Base-by-base conservation (phyloP, 31 red algal species). In the Porphyra umbilicalis region DNA sequence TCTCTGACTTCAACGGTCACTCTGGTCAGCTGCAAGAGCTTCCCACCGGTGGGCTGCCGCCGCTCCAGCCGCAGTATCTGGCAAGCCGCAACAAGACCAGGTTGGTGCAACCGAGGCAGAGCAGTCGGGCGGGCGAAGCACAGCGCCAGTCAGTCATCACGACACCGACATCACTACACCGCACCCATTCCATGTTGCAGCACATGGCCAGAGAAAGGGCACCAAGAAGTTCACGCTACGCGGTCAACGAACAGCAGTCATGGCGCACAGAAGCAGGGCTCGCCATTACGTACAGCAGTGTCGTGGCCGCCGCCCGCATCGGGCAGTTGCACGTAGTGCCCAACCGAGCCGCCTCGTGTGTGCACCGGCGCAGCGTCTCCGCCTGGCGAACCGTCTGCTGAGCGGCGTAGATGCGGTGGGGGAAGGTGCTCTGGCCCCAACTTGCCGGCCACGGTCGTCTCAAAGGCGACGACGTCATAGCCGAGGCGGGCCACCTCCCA, bases 401-500 rank as follows among this genome's bases (percentile, higher is more conserved):
- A 71, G 57, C 57, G 57, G 6, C 57, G 57, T 25, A 71, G 57
- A 7, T 71, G 57, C 30, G 57, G 57, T 29, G 57, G 57, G 57
- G 57, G 57, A 18, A 71, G 30, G 20, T 71, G 57, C 20, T 71
- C 57, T 4, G 57, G 57, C 2, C 57, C 57, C 25, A 71, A 4
- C 57, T 71, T 71, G 57, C 74, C 76, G 2, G 79, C 25, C 9
- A 94, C 38, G 1, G 75, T 68, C 8, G 84, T 90, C 8, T 79
- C 76, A 34, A 94, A 89, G 34, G 91, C 91, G 35, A 87, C 81
- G 18, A 89, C 83, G 40, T 90, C 83, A 77, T 89, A 94, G 38
- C 87, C 87, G 20, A 94, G 80, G 18, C 84, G 75, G 1, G 42
- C n/a, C 16, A 86, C 39, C 36, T 83, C 87, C 82, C 81, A 39